phyloP scores from a whole-genome alignment of 1,284 basidiomycete species.

The Tremellales sp. region DNA sequence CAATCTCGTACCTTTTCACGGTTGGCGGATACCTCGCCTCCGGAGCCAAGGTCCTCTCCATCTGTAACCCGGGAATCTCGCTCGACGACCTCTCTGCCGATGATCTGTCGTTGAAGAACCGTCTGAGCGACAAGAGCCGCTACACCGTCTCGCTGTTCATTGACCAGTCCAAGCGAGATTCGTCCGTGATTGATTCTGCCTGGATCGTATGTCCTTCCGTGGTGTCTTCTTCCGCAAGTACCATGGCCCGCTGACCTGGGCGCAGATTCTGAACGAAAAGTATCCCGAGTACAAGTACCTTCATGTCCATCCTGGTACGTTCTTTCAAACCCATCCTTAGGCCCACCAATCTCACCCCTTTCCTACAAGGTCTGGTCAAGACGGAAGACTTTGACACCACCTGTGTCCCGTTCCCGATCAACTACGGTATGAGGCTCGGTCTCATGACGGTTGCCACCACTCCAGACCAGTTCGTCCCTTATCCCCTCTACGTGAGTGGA shows the following conservation, averaged over 20 bases:
- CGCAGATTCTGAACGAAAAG: slow-evolving; percentile 3
- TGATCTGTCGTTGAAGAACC: slow-evolving; percentile 15
- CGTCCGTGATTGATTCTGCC: slow-evolving; percentile 15
- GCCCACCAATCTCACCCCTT: background rate
- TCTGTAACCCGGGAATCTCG: slow-evolving; percentile 15
- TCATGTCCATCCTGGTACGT: slow-evolving; percentile 14
- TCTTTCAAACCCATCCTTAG: background rate
- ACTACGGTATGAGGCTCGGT: slow-evolving; percentile 3
- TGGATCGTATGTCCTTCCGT: background rate
- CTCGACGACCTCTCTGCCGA: slow-evolving; percentile 9
- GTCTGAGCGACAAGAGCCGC: background rate
- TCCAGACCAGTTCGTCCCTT: slow-evolving; percentile 8
- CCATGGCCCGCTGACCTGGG: too few relatives aligned
- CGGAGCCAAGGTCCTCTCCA: slow-evolving; percentile 10
- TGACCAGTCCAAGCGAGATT: slow-evolving; percentile 18
- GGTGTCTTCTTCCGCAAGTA: background rate
- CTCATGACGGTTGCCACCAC: slow-evolving; percentile 1
- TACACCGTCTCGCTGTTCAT: background rate
- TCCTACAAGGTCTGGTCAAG: slow-evolving; percentile 6
- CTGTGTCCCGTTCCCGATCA: slow-evolving; percentile 13
- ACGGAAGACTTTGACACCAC: slow-evolving; percentile 7
- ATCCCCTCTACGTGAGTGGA: slow-evolving; percentile 16
- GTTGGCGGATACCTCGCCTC: background rate
- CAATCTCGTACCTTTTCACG: slow-evolving; percentile 11
- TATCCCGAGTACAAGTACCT: slow-evolving; percentile 14